Percentiles rank a stretch among this genome's conserved stretches.
These are phyloP conservation scores for Amborella trichopoda DNA, from an alignment of 164 flowering plant species.

Conservation along the genomic window DNA sequence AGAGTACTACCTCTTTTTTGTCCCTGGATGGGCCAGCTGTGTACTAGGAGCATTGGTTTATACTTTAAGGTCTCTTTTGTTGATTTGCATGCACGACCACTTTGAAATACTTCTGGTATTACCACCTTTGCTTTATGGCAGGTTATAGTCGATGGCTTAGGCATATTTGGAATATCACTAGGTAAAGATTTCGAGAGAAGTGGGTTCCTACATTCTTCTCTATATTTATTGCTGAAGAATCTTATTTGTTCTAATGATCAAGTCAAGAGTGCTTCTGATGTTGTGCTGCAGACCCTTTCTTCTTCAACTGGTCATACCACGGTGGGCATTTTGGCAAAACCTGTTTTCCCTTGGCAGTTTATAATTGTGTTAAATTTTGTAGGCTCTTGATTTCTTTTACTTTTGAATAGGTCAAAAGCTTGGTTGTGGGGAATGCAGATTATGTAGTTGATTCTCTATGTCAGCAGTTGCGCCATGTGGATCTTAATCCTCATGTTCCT, in stretches of 20 bases:
- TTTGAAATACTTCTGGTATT: too few species aligned
- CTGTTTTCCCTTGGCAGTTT: too few species aligned
- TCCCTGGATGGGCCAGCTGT: too few species aligned
- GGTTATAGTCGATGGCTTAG: conserved; percentile 90
- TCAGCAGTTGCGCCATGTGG: conserved; percentile 80
- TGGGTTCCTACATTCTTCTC: conserved; percentile 87
- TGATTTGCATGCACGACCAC: too few species aligned
- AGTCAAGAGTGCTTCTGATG: conserved; percentile 69
- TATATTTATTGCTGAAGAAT: conserved; percentile 74
- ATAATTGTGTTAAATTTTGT: too few species aligned
- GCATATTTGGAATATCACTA: conserved; percentile 61
- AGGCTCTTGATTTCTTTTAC: too few species aligned
- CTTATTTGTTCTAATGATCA: conserved; percentile 64
- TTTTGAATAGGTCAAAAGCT: conserved; percentile 66
- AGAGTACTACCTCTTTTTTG: too few species aligned
- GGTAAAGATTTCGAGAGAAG: conserved; percentile 56
- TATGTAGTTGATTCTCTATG: conserved; percentile 85
- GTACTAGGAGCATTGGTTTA: too few species aligned
- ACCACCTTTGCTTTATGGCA: conserved; percentile 36
- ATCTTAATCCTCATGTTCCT: conserved; percentile 83
- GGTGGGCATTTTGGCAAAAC: conserved; percentile 47
- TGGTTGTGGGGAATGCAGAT: conserved; percentile 84
- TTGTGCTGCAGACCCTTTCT: conserved; percentile 57
- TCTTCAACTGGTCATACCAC: conserved; percentile 51
- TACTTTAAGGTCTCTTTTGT: too few species aligned